Evolutionary conservation across 768 basidiomycete genomes (phyloP).

Genomic region (Termitomyces sp.): DNA sequence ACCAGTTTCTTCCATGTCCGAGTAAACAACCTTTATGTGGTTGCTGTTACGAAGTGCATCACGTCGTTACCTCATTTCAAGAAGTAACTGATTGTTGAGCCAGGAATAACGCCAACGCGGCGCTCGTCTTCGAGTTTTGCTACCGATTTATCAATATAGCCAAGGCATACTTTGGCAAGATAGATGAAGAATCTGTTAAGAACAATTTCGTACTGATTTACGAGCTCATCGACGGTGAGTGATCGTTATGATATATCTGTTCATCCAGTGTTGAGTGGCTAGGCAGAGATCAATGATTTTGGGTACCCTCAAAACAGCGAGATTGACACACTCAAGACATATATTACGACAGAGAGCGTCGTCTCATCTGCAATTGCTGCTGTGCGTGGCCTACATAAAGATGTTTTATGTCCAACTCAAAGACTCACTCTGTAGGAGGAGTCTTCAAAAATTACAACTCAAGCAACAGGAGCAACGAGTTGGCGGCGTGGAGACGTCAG

Average conservation of each 20-base stretch:
- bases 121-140: constrained; percentile 95
- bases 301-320: constrained; percentile 99
- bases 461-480: constrained; percentile 94
- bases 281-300: constrained; percentile 89
- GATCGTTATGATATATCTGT: background rate
- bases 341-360: constrained; percentile 97
- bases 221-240: constrained; percentile 91
- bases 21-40: constrained; percentile 91
- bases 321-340: constrained; percentile 94
- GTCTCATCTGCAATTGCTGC: constrained; percentile 81
- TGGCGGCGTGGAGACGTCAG: constrained; percentile 96
- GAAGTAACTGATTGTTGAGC: background rate
- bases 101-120: constrained; percentile 95
- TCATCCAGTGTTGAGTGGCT: constrained; percentile 1
- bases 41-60: constrained; percentile 90
- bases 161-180: constrained; percentile 95
- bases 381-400: constrained; percentile 36
- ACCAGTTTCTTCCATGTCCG: constrained; percentile 99
- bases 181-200: constrained; percentile 97
- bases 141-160: constrained; percentile 95
- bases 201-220: constrained; percentile 99
- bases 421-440: constrained; percentile 62
- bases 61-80: background rate
- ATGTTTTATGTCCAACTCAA: background rate
- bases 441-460: constrained; percentile 93